Conservation (phyloP, 2,329 filamentous ascomycete species). For the Colletotrichum ledebouriae region DNA sequence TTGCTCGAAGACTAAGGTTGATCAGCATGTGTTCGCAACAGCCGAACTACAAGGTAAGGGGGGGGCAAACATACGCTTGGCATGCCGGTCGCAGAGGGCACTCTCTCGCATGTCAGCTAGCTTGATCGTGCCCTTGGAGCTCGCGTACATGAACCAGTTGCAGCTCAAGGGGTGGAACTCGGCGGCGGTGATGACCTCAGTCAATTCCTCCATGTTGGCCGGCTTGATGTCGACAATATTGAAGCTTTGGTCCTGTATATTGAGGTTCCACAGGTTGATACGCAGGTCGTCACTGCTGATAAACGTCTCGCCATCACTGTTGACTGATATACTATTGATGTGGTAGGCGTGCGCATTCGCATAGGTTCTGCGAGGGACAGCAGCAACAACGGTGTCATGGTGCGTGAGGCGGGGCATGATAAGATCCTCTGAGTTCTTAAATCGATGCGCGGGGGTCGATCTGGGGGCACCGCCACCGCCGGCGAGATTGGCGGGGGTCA, state of each 20-base stretch:
- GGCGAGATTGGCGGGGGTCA: slow-evolving; percentile 81
- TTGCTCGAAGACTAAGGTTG: slow-evolving; percentile 88
- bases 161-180: slow-evolving; percentile 98
- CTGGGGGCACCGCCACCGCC: slow-evolving; percentile 85
- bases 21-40: neutral
- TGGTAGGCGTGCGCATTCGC: slow-evolving; percentile 99
- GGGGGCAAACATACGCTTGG: slow-evolving; percentile 78
- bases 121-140: slow-evolving; percentile 99
- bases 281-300: slow-evolving; percentile 98
- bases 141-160: slow-evolving; percentile 99
- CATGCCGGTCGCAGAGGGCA: slow-evolving; percentile 94
- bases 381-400: slow-evolving; percentile 97
- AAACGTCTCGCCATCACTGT: slow-evolving; percentile 99
- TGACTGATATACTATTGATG: slow-evolving; percentile 99
- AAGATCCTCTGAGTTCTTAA: slow-evolving; percentile 84
- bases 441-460: slow-evolving; percentile 77
- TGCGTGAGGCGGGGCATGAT: slow-evolving; percentile 97
- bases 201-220: slow-evolving; percentile 99
- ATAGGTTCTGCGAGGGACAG: slow-evolving; percentile 94
- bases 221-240: slow-evolving; percentile 99
- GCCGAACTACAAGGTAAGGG: neutral
- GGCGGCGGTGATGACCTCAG: slow-evolving; percentile 97
- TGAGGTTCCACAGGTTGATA: slow-evolving; percentile 99
- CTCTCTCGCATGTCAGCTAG: slow-evolving; percentile 98
- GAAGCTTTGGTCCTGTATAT: slow-evolving; percentile 99